phyloP scores from a whole-genome alignment of 2,329 filamentous ascomycete genomes.

The Penicillium sp. region DNA sequence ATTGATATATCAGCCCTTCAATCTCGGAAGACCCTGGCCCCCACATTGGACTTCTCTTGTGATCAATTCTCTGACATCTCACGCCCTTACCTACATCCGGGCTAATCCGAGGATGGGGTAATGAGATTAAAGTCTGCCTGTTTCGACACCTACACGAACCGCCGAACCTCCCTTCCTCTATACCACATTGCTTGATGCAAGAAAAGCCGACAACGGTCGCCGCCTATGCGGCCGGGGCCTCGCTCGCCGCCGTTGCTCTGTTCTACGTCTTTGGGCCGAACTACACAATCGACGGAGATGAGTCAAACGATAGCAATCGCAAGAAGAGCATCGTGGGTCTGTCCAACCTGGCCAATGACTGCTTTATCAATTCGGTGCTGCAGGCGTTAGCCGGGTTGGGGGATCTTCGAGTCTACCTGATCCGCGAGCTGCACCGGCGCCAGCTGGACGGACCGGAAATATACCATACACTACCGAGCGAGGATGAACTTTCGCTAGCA shows the following conservation, averaged over 20 bases:
- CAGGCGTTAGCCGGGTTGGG: constrained; percentile 89
- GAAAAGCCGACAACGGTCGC: constrained; percentile 80
- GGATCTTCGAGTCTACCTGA: constrained; percentile 86
- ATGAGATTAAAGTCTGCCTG: constrained; percentile 17
- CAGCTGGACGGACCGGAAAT: constrained; percentile 74
- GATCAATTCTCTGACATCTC: background rate
- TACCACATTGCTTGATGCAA: constrained; percentile 59
- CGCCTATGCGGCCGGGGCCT: constrained; percentile 92
- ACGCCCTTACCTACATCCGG: background rate
- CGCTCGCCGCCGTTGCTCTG: constrained; percentile 87
- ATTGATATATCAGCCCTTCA: background rate
- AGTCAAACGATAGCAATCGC: constrained; percentile 58
- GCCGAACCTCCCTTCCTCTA: constrained; percentile 3
- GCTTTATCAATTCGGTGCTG: constrained; percentile 94
- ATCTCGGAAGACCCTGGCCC: background rate
- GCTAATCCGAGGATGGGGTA: constrained; percentile 18
- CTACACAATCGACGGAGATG: constrained; percentile 86
- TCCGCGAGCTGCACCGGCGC: constrained; percentile 83
- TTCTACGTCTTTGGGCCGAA: constrained; percentile 99
- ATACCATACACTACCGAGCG: constrained; percentile 63
- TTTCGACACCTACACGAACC: constrained; percentile 15
- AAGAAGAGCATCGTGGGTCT: constrained; percentile 89
- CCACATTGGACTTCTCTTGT: background rate
- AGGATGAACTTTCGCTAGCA: constrained; percentile 39
- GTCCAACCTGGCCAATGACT: constrained; percentile 88